phyloP scores from a whole-genome alignment of 441 rosid species.

The Bruguiera hainesii region DNA sequence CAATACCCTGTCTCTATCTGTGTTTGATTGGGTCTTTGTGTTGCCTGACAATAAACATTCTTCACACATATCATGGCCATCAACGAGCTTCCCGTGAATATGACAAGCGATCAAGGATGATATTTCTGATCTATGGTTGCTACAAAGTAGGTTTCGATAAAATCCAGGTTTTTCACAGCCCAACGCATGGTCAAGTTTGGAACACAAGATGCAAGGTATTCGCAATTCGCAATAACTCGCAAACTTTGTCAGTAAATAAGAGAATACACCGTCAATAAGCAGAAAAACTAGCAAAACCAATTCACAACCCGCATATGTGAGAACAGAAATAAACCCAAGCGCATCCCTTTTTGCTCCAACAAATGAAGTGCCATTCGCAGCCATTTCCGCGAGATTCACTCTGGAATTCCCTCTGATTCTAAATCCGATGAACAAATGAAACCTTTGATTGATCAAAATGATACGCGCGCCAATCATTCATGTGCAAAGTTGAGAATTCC shows the following conservation, averaged over 20 bases:
- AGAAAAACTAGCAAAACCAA: conserved; percentile 61
- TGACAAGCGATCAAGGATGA: conserved; percentile 56
- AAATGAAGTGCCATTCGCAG: conserved; percentile 21
- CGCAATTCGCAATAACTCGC: conserved; percentile 54
- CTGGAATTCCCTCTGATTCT: conserved; percentile 21
- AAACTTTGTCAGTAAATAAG: conserved; percentile 56
- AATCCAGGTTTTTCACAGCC: conserved; percentile 43
- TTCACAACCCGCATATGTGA: conserved; percentile 64
- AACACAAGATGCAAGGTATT: conserved; percentile 74
- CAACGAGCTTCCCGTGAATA: conserved; percentile 56
- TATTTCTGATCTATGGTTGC: conserved; percentile 58
- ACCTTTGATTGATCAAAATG: conserved; percentile 19
- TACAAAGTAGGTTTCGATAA: conserved; percentile 49
- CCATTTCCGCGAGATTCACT: conserved; percentile 29
- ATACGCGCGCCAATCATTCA: neutral
- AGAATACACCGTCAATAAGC: conserved; percentile 52
- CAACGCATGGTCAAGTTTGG: conserved; percentile 59
- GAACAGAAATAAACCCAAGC: conserved; percentile 30
- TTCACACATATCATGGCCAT: conserved; percentile 54
- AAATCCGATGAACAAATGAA: conserved; percentile 10
- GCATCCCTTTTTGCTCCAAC: conserved; percentile 19
- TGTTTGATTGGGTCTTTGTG: conserved; percentile 35
- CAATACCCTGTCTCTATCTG: conserved; percentile 36
- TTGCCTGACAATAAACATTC: conserved; percentile 58
- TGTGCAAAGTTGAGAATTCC: neutral